Conservation (phyloP, 371 early-diverging fungal species). For the Apophysomyces ossiformis region DNA sequence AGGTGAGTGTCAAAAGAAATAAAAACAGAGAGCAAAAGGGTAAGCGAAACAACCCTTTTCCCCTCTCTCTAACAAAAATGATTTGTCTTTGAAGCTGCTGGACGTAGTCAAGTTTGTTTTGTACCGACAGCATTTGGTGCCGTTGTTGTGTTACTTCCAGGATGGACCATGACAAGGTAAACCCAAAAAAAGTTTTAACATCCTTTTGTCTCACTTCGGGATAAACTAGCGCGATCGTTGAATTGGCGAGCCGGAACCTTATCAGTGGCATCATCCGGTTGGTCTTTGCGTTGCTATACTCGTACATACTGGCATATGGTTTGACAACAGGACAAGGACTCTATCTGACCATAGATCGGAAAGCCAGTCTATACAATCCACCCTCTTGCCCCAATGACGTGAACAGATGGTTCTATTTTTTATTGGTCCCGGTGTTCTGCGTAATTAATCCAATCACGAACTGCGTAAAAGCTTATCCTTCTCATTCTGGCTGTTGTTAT, state of each 20-base stretch:
- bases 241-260: constrained; percentile 76
- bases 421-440: constrained; percentile 23
- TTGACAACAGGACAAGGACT: constrained; percentile 61
- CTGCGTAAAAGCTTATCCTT: background rate
- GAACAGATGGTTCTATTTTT: constrained; percentile 20
- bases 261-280: constrained; percentile 76
- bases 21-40: background rate
- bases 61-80: background rate
- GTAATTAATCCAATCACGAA: background rate
- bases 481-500: background rate
- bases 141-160: constrained; percentile 63
- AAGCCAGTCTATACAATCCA: constrained; percentile 15
- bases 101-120: constrained; percentile 18
- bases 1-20: constrained; percentile 6
- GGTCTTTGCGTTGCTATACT: constrained; percentile 68
- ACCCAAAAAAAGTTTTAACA: background rate
- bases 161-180: constrained; percentile 59
- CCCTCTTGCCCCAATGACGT: constrained; percentile 4
- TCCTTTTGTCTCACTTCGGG: constrained; percentile 16
- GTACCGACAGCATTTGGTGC: constrained; percentile 27
- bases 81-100: constrained; percentile 15
- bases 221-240: constrained; percentile 55
- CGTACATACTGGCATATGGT: constrained; percentile 71
- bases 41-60: background rate
- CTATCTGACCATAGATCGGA: constrained; percentile 30